A percentile compares a stretch with the other conserved stretches of the same genome.
Evolutionary conservation across 2,329 filamentous ascomycete genomes (phyloP).

Genomic region (Calonectria naviculata): DNA sequence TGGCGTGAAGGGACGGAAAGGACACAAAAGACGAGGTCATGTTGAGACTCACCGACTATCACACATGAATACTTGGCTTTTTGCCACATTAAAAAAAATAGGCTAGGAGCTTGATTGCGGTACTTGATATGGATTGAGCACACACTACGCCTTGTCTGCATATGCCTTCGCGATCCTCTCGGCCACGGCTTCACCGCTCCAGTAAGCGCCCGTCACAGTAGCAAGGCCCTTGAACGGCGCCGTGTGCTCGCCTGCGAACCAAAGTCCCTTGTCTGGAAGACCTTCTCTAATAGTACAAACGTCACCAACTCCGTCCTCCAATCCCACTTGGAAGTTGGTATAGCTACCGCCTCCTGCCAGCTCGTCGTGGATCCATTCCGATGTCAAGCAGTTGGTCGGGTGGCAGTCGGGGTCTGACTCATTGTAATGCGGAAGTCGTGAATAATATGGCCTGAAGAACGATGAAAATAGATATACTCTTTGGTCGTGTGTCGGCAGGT

Average conservation of each 20-base stretch:
- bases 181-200: neutral
- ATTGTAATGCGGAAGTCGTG: neutral
- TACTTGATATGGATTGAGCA: too few relatives aligned
- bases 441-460: neutral
- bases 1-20: too few relatives aligned
- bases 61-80: too few relatives aligned
- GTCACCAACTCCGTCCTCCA: neutral
- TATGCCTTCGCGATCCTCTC: neutral
- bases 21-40: too few relatives aligned
- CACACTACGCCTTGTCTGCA: neutral
- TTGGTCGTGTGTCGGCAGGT: too few relatives aligned
- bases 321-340: neutral
- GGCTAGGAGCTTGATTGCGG: too few relatives aligned
- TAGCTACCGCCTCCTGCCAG: neutral
- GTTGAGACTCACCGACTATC: too few relatives aligned
- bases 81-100: too few relatives aligned
- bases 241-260: neutral
- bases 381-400: neutral
- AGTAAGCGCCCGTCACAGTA: neutral
- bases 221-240: neutral
- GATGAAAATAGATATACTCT: neutral
- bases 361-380: neutral
- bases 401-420: neutral
- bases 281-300: neutral
- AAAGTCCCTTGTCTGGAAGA: neutral